phyloP scores from a whole-genome alignment of 768 basidiomycete species.

The Hydnomerulius pinastri region DNA sequence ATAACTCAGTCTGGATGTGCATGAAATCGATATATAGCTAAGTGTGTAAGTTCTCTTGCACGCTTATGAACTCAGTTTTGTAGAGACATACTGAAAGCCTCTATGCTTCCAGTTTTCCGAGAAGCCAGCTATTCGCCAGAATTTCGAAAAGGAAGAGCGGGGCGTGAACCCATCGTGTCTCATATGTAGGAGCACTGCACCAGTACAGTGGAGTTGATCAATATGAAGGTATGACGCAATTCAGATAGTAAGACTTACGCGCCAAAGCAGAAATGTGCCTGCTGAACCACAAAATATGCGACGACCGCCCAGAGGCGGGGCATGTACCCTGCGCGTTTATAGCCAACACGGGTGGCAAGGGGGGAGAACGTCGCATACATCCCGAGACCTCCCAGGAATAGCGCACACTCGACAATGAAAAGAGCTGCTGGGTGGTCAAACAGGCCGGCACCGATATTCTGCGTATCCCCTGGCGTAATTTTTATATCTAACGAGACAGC shows the following conservation, averaged over 20 bases:
- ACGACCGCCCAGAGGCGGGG: conserved; percentile 20
- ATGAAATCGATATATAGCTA: too few relatives aligned
- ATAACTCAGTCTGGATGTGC: too few relatives aligned
- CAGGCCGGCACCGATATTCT: conserved; percentile 21
- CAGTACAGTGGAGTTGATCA: too few relatives aligned
- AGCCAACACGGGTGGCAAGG: conserved; percentile 20
- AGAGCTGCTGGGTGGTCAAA: conserved; percentile 25
- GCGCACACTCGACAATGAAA: conserved; percentile 26
- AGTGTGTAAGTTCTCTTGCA: too few relatives aligned
- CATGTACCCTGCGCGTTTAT: conserved; percentile 12
- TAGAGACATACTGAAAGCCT: too few relatives aligned
- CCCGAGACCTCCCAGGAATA: conserved; percentile 28
- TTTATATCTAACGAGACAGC: conserved; percentile 23
- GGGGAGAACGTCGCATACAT: conserved; percentile 26
- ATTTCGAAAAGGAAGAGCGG: conserved; percentile 30
- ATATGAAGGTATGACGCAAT: not conserved
- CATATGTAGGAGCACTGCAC: conserved; percentile 30
- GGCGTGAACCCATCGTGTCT: conserved; percentile 32
- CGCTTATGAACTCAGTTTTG: too few relatives aligned
- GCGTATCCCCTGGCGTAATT: conserved; percentile 24
- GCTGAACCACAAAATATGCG: conserved; percentile 24
- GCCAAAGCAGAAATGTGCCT: conserved; percentile 31
- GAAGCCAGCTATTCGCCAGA: conserved; percentile 25
- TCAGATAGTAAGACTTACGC: conserved; percentile 15
- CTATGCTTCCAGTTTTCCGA: conserved; percentile 33